Conservation (phyloP, 805 yeast genomes). For the Monosporozyma solicola region DNA sequence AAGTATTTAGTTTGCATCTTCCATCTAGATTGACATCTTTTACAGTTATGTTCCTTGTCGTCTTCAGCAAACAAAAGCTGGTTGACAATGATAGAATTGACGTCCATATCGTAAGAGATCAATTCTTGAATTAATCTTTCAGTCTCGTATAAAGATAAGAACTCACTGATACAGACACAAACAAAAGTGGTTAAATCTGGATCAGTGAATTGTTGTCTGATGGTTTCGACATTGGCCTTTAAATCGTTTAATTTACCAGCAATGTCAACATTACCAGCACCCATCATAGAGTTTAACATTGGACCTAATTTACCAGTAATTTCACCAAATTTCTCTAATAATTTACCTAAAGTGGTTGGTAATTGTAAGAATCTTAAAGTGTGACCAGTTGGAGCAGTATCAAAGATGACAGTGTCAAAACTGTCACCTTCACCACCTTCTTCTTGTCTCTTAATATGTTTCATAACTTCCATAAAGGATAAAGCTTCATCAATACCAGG, state of each 20-base stretch:
- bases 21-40: constrained; percentile 86
- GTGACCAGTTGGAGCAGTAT: constrained; percentile 99
- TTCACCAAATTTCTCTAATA: constrained; percentile 79
- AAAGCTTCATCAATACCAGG: constrained; percentile 99
- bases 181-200: constrained; percentile 93
- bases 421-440: constrained; percentile 30
- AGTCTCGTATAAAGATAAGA: constrained; percentile 90
- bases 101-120: constrained; percentile 91
- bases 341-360: constrained; percentile 84
- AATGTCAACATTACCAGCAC: constrained; percentile 61
- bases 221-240: constrained; percentile 53
- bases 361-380: constrained; percentile 89
- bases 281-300: constrained; percentile 68
- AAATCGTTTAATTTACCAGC: constrained; percentile 42
- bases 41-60: constrained; percentile 64
- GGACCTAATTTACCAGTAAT: constrained; percentile 86
- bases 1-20: constrained; percentile 93
- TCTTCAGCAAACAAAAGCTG: constrained; percentile 79
- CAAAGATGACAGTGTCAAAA: constrained; percentile 88
- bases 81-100: constrained; percentile 90
- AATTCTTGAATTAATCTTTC: constrained; percentile 97
- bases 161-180: constrained; percentile 96
- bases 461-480: constrained; percentile 95
- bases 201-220: constrained; percentile 88
- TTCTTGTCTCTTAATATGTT: constrained; percentile 80